Percentiles rank a stretch among this genome's conserved stretches.
phyloP scores from a whole-genome alignment of 768 basidiomycete species.

The Hypholoma fasciculare region DNA sequence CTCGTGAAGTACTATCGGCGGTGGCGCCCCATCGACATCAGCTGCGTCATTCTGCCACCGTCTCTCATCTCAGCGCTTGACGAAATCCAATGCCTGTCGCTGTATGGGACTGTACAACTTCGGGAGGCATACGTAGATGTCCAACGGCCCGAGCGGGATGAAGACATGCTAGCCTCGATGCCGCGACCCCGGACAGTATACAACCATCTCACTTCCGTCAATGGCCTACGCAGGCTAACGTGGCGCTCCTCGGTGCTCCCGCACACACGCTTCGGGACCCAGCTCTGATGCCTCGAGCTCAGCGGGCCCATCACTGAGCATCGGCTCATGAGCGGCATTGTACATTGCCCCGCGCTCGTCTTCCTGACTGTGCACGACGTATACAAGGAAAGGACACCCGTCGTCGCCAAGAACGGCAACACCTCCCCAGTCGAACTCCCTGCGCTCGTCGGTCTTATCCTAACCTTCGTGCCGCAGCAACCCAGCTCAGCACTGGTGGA shows the following conservation, averaged over 20 bases:
- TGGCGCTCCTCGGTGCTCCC: conserved; percentile 3
- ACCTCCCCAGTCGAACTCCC: background rate
- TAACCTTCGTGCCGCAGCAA: background rate
- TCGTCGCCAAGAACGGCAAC: background rate
- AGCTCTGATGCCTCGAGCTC: conserved; percentile 6
- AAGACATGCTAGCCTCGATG: background rate
- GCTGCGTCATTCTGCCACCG: background rate
- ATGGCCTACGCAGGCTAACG: background rate
- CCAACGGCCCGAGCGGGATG: background rate
- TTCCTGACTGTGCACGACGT: background rate
- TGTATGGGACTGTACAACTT: background rate
- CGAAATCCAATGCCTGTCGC: background rate
- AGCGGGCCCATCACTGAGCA: background rate
- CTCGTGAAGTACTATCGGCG: background rate
- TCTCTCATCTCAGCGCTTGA: background rate
- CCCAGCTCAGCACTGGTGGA: background rate
- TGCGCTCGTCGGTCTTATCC: background rate
- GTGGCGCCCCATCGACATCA: background rate
- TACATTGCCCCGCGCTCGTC: background rate
- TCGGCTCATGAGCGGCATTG: background rate
- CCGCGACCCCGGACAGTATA: background rate
- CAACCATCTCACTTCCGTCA: background rate
- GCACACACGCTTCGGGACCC: background rate
- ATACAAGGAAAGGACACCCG: background rate
- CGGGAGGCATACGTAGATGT: background rate